A percentile compares a stretch with the other conserved stretches of the same genome.
These are phyloP conservation scores for Petasospora rhodanensis DNA, from an alignment of 1,139 yeast genomes.

Conservation along the genomic window DNA sequence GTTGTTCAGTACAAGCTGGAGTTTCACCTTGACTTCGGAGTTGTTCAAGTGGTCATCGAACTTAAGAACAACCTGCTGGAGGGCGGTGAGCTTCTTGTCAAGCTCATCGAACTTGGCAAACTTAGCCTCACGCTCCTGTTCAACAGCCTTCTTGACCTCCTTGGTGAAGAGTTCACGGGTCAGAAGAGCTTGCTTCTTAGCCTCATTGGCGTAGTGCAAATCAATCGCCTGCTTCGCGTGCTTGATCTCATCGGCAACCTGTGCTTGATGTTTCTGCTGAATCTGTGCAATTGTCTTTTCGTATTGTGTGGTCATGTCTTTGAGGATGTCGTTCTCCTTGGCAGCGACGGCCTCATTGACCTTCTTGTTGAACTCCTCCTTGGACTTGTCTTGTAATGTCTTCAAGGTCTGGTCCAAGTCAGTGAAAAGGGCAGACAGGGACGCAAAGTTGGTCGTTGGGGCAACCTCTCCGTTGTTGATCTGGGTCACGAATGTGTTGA, in stretches of 20 bases:
- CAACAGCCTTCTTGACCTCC: conserved; percentile 60
- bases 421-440: conserved; percentile 13
- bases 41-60: conserved; percentile 54
- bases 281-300: conserved; percentile 61
- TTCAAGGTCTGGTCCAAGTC: conserved; percentile 15
- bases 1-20: conserved; percentile 53
- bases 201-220: conserved; percentile 73
- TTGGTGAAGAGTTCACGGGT: conserved; percentile 70
- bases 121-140: conserved; percentile 78
- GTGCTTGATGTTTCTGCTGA: conserved; percentile 56
- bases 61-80: conserved; percentile 55
- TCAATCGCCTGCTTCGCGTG: conserved; percentile 66
- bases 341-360: conserved; percentile 26
- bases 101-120: conserved; percentile 65
- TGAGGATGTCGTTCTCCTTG: conserved; percentile 32
- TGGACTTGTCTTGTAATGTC: conserved; percentile 9
- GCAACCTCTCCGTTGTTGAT: conserved; percentile 28
- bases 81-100: conserved; percentile 48
- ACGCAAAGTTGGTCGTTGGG: conserved; percentile 12
- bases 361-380: conserved; percentile 16
- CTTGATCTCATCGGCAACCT: conserved; percentile 61
- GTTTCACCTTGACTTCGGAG: conserved; percentile 51
- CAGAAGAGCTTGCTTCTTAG: conserved; percentile 64
- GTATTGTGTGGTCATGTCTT: conserved; percentile 52
- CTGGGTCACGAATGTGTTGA: conserved; percentile 31